Base-by-base conservation (phyloP, 164 flowering plant species). In the Warburgia ugandensis region DNA sequence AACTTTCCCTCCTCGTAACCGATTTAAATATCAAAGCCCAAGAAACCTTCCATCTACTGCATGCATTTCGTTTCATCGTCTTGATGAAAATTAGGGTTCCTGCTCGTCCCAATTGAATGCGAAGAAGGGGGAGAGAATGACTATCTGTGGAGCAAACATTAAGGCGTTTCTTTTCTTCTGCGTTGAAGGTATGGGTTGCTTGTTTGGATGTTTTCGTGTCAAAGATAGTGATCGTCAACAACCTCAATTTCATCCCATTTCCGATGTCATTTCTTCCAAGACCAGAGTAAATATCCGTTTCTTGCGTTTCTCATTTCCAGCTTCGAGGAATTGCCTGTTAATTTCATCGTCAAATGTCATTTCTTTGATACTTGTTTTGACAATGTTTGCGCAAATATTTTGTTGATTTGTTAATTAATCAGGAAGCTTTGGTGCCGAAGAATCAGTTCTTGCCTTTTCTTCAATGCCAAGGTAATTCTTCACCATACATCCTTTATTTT, bases 201-300 rank as follows among this genome's bases (percentile, higher is more conserved):
- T 83, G 71, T 63, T 78, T 42, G 75, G 66, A 5, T 80, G 91
- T 61, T 78, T 83, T 30, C 76, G 86, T 7, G 40, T 64, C 59
- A 70, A 56, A 63, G 78, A 71, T 37, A 73, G 67, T 4, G 55
- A 56, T 43, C 69, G 58, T 3, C 39, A 55, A n/a, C n/a, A n/a
- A n/a, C n/a, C n/a, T 22, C 59, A 44, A 10, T 0, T 59, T 14
- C 63, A 58, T 56, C 70, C 64, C 59, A 28, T 68, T 25, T 51
- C 77, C 31, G 63, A 52, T 1, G 33, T 70, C 9, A 38, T 38
- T 22, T 50, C 47, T 30, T 57, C 76, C 1, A 79, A 57, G 14
- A 50, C 48, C 29, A 66, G 62, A 30, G 77, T 73, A 45, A 2
- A 48, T 2, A 25, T 39, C 17, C 27, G 11, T 6, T 21, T 42